A percentile compares a stretch with the other conserved stretches of the same genome.
These are phyloP conservation scores for Pyronema omphalodes DNA, from an alignment of 495 filamentous ascomycete genomes.

Conservation along the genomic window DNA sequence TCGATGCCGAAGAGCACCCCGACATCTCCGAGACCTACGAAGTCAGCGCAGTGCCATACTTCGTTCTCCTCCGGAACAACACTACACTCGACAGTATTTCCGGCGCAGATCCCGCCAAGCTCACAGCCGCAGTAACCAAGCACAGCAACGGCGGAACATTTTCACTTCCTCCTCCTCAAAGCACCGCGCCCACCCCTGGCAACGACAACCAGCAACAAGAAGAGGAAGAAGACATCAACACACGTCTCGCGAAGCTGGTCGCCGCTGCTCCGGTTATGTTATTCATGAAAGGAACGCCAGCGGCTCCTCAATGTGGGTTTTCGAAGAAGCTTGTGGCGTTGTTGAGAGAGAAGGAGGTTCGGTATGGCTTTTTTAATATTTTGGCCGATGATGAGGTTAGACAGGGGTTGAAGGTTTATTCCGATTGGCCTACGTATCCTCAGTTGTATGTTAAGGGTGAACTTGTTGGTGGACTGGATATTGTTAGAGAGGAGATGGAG, in stretches of 20 bases:
- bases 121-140: constrained; percentile 65
- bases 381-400: constrained; percentile 93
- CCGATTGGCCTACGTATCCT: constrained; percentile 93
- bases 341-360: constrained; percentile 68
- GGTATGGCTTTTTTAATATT: constrained; percentile 98
- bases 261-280: constrained; percentile 95
- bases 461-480: constrained; percentile 84
- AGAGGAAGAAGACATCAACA: constrained; percentile 56
- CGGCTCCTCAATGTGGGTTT: constrained; percentile 84
- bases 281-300: constrained; percentile 88
- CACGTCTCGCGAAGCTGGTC: constrained; percentile 59
- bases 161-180: constrained; percentile 21
- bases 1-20: constrained; percentile 28
- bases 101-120: constrained; percentile 68
- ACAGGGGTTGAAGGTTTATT: constrained; percentile 85
- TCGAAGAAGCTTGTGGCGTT: constrained; percentile 72
- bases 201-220: constrained; percentile 28
- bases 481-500: constrained; percentile 55
- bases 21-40: constrained; percentile 45
- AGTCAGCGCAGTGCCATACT: constrained; percentile 80
- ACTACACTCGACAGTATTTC: constrained; percentile 61
- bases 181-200: constrained; percentile 12
- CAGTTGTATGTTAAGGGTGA: constrained; percentile 73
- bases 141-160: constrained; percentile 35
- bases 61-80: constrained; percentile 57